Evolutionary conservation across 164 flowering plant species (phyloP), one percentile per base, ranked within the genome.

Genomic region (Magnolia changhungtana): DNA sequence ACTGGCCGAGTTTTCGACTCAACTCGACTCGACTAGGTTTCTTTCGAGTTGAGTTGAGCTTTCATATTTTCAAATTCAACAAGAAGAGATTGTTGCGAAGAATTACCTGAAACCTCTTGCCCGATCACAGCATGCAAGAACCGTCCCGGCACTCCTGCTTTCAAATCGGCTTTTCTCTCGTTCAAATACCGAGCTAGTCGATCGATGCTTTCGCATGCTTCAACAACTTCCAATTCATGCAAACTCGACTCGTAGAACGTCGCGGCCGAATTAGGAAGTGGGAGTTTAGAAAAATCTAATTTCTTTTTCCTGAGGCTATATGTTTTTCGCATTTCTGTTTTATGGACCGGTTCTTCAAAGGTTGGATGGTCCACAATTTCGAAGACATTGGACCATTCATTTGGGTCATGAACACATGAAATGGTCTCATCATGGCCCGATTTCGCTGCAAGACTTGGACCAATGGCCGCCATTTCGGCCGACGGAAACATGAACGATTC

Each of bases 71-170:
- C 4, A 37, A 37, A 37, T 37, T 37, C 7, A 37, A 37, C 7
- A 37, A 37, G 45, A 37, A 37, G 45, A 37, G 45, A 37, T 37
- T 37, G 45, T 37, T 37, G 45, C 7, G 45, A 37, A 68, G 64
- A 51, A 20, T 63, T 86, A 89, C 95, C 95, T 49, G 82, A 65
- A 55, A 65, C 76, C 76, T 87, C 89, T 79, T 83, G 88, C 58
- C 88, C 92, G 50, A 89, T 81, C 11, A 91, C 91, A 76, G 82
- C 91, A 85, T 89, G 93, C 72, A 91, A 82, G 80, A 85, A 89
- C 81, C 58, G 86, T 78, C 92, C 89, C 0, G 92, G 93, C 29
- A 88, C 86, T 65, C 96, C 91, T 73, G 88, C 88, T 73, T 71
- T 81, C 55, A 88, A 81, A 71, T 85, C 87, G n/a, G 81, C 85